Base-by-base conservation (phyloP, 2,329 filamentous ascomycete genomes). In the Microsporum ferrugineum region DNA sequence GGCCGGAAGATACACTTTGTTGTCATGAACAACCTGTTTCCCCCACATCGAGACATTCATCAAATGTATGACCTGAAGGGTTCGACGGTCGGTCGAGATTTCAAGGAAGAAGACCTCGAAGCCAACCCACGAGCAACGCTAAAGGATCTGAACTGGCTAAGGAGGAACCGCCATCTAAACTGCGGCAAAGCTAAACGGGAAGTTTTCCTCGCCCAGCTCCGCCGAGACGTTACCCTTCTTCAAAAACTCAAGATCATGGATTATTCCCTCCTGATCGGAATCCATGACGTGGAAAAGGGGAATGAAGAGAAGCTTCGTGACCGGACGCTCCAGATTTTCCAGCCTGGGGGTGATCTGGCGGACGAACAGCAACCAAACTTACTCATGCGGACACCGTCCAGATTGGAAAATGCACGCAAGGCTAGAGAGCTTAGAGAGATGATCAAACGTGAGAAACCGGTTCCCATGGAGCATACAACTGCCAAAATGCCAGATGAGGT, bases 11-110 rank as follows among this genome's bases (percentile, higher is more conserved):
- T 97, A 60, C 94, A 99, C 75, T 99, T 99, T 68, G 94, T 99
- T 63, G 91, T 99, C 71, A 99, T 99, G 94, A 99, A 99, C 79
- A 99, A 99, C 73, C 82, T 99, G 14, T 99, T 99, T 71, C 94
- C 94, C 10, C 92, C 94, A 5, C 94, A 99, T 76, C 85, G 92
- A 67, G 94, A 99, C 73, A 97, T 99, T 63, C 94, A 99, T 76
- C 86, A 90, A 70, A 99, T 91, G 2, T 99, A 96, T 70, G 94
- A 99, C 73, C 75, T 99, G 67, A 99, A 99, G 76, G 94, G 94
- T 6, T 97, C 94, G 5, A 97, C 92, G 0, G 85, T 97, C 66
- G 94, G 94, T 12, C 84, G 94, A 71, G 90, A 97, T 73, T 92
- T 94, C 72, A 87, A 80, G 68, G 94, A 97, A 73, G 89, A 95